Base-by-base conservation (phyloP, 768 basidiomycete species). In the Tremella yokohamensis region DNA sequence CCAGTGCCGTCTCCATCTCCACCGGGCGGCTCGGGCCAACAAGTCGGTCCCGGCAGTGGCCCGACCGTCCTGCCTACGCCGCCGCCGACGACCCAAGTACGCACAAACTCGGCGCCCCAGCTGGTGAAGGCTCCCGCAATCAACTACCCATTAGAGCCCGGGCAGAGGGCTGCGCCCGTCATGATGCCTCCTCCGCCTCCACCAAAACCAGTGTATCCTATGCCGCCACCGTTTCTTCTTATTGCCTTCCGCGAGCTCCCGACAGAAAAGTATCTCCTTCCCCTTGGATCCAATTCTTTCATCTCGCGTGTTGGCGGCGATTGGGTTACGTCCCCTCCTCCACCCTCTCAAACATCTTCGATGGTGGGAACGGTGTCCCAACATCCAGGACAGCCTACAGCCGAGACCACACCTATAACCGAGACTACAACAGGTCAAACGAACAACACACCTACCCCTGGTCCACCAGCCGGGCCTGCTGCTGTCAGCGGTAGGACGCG, bases 241-340 rank as follows among this genome's bases (percentile, higher is more conserved):
- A 20, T 73, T 1, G 62, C 68, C 1, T 73, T 73, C 66, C 66
- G 65, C 40, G 71, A 73, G 19, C 39, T 49, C 8, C 61, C 62
- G 8, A 70, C 68, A 1, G 71, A 73, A 52, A 73, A 73, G 40
- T 70, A 52, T 38, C 40, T 70, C 13, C 24, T 73, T 6, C 71
- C 71, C 1, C 51, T 73, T 3, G 71, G 71, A 3, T 20, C 40
- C 2, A 49, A 54, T 9, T 66, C 68, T 15, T 68, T 54, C 25
- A 56, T 73, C 25, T 68, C 68, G 0, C 52, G 71, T 15, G 49
- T 66, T 4, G 68, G 66, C 12, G 68, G 68, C 2, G 68, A 69
- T 39, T 54, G 58, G 20, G 70, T 66, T 13, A 69, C 68, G 8
- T 45, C 57, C 29, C 61, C 65, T 6, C 24, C 58, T 12, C 62